These are phyloP conservation scores for Lactarius indigo DNA, from an alignment of 768 basidiomycete genomes.

Conservation along the genomic window DNA sequence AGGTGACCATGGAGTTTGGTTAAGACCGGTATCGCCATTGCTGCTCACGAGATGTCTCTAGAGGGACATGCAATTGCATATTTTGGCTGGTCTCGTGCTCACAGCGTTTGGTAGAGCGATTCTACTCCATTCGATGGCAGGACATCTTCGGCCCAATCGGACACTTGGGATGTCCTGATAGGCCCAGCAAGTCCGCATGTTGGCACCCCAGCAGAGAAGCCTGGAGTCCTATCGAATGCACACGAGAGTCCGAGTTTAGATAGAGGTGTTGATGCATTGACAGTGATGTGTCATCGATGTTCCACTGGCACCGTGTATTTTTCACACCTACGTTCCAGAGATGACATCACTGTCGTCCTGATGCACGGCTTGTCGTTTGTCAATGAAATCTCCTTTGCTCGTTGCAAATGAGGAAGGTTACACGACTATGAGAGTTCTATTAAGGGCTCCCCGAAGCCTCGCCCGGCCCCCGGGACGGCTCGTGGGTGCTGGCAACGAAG, in stretches of 20 bases:
- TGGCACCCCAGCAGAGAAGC: not conserved
- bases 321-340: not conserved
- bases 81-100: not conserved
- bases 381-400: too few relatives aligned
- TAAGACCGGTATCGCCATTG: not conserved
- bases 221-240: not conserved
- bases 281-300: not conserved
- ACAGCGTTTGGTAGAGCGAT: not conserved
- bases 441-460: slow-evolving; percentile 11
- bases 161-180: not conserved
- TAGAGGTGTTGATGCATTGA: not conserved
- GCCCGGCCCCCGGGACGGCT: not conserved
- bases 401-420: slow-evolving; percentile 3
- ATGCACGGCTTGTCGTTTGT: not conserved
- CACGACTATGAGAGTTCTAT: slow-evolving; percentile 13
- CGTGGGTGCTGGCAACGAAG: slow-evolving; percentile 1
- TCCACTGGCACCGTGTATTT: not conserved
- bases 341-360: not conserved
- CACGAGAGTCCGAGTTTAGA: not conserved
- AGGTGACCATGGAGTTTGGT: not conserved
- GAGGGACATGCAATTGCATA: not conserved
- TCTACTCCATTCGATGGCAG: not conserved
- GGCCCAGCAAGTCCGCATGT: not conserved
- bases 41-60: not conserved
- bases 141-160: not conserved